These are phyloP conservation scores for Yamadazyma spencermartinsiae DNA, from an alignment of 1,139 yeast genomes.

Conservation along the genomic window DNA sequence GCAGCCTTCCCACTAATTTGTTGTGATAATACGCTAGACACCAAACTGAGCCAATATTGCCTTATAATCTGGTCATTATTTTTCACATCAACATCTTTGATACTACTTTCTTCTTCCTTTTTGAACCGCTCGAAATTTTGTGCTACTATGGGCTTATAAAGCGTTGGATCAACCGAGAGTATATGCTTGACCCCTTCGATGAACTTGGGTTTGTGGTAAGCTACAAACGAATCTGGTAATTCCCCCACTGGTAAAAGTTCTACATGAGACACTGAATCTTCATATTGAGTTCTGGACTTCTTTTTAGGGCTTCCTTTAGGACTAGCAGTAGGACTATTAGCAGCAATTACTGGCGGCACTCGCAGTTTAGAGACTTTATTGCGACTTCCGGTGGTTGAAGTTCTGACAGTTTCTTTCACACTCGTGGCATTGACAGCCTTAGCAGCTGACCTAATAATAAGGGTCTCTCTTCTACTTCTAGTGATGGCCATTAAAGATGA, in stretches of 20 bases:
- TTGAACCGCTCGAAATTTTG: conserved; percentile 32
- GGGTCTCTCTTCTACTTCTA: conserved; percentile 1
- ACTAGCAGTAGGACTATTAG: conserved; percentile 2
- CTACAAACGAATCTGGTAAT: conserved; percentile 43
- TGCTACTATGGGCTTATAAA: conserved; percentile 35
- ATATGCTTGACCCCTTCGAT: conserved; percentile 42
- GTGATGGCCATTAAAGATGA: not conserved
- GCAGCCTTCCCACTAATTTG: conserved; percentile 91
- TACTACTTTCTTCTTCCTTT: conserved; percentile 19
- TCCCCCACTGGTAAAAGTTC: conserved; percentile 25
- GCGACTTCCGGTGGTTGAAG: not conserved
- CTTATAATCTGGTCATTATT: conserved; percentile 32
- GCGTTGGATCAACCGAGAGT: conserved; percentile 42
- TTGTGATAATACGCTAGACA: conserved; percentile 63
- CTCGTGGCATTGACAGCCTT: not conserved
- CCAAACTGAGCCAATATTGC: conserved; percentile 41
- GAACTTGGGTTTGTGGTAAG: conserved; percentile 45
- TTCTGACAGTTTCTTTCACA: not conserved
- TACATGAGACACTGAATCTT: conserved; percentile 29
- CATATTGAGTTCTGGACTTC: conserved; percentile 21
- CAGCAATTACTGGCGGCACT: conserved; percentile 1
- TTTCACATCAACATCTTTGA: conserved; percentile 13
- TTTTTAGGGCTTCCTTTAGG: not conserved
- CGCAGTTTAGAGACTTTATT: conserved; percentile 5
- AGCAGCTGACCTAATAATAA: too few relatives aligned